These are phyloP conservation scores for Scheffersomyces segobiensis DNA, from an alignment of 1,139 yeast genomes.

Conservation along the genomic window DNA sequence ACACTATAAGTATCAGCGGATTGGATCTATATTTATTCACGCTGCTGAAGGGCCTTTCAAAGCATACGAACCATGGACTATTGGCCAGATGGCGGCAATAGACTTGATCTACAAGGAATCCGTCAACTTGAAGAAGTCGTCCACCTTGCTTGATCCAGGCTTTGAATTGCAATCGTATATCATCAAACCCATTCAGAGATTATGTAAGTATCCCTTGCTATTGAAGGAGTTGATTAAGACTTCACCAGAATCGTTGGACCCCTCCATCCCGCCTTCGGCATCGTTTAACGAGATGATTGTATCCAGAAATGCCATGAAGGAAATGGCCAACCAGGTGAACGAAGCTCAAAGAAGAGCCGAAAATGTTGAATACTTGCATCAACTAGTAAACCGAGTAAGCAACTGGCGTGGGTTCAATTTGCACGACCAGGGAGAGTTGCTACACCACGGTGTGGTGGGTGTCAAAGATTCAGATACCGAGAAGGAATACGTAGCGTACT, in stretches of 20 bases:
- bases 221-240: constrained; percentile 72
- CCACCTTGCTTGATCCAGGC: constrained; percentile 74
- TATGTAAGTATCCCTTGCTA: constrained; percentile 88
- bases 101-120: constrained; percentile 74
- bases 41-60: constrained; percentile 78
- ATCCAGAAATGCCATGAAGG: constrained; percentile 65
- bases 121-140: constrained; percentile 53
- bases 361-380: constrained; percentile 70
- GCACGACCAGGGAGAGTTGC: constrained; percentile 79
- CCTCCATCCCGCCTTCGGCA: constrained; percentile 46
- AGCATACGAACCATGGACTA: constrained; percentile 89
- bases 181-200: constrained; percentile 91
- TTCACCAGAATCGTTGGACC: constrained; percentile 37
- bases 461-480: constrained; percentile 79
- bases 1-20: constrained; percentile 74
- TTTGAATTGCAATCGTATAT: constrained; percentile 88
- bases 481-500: constrained; percentile 84
- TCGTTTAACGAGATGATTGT: constrained; percentile 66
- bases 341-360: constrained; percentile 94
- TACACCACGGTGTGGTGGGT: constrained; percentile 75
- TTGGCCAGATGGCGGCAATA: constrained; percentile 81
- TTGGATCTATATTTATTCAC: constrained; percentile 84
- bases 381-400: constrained; percentile 68
- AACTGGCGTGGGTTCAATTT: constrained; percentile 96
- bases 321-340: constrained; percentile 81